phyloP scores from a whole-genome alignment of 371 early-diverging fungal genomes.

The Chytridium lagenaria region DNA sequence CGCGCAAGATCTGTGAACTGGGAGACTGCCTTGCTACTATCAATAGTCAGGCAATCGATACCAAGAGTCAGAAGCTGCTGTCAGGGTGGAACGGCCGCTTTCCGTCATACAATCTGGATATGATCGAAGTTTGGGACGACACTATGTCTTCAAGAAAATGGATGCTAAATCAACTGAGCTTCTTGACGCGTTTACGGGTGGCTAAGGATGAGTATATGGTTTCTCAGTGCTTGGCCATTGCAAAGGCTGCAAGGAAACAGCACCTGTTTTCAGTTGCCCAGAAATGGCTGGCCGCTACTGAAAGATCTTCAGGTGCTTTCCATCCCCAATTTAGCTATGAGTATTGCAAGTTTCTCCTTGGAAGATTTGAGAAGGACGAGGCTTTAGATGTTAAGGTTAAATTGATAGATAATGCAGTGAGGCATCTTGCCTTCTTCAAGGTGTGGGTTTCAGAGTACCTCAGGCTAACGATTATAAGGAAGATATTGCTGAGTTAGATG shows the following conservation, averaged over 20 bases:
- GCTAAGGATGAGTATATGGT: neutral
- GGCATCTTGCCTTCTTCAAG: conserved; percentile 13
- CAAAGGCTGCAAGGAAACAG: conserved; percentile 65
- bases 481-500: neutral
- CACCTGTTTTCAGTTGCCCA: conserved; percentile 60
- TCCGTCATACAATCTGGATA: conserved; percentile 29
- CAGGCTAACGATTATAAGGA: no score
- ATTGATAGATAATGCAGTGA: conserved; percentile 15
- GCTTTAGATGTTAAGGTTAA: conserved; percentile 15
- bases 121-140: conserved; percentile 62
- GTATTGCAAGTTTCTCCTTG: conserved; percentile 31
- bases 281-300: conserved; percentile 42
- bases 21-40: conserved; percentile 62
- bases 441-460: no score
- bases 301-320: conserved; percentile 22
- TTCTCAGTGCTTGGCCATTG: conserved; percentile 35
- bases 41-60: conserved; percentile 24
- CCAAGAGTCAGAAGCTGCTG: conserved; percentile 11
- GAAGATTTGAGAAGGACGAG: neutral
- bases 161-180: conserved; percentile 41
- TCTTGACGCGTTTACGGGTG: neutral
- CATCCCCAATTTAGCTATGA: conserved; percentile 30
- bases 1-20: conserved; percentile 62
- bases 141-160: conserved; percentile 45
- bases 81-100: conserved; percentile 27